A percentile compares a stretch with the other conserved stretches of the same genome.
Evolutionary conservation across 345 rosid genomes (phyloP).

Genomic region (Pistacia vera): DNA sequence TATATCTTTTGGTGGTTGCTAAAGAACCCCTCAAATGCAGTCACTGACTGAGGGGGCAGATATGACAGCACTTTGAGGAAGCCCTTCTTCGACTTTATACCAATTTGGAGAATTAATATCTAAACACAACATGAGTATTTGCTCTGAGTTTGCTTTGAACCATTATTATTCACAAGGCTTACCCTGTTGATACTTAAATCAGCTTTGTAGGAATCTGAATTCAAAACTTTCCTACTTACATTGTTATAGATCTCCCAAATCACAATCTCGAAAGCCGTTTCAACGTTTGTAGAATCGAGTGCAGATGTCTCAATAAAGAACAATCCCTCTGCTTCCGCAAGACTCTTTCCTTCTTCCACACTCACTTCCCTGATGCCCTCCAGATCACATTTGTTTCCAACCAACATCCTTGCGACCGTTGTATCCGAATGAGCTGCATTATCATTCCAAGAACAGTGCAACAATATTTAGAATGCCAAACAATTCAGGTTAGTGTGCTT

Average conservation of each 20-base stretch:
- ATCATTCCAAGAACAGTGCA: not conserved
- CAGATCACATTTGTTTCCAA: slow-evolving; percentile 51
- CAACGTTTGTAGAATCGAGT: slow-evolving; percentile 34
- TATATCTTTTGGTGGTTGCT: not conserved
- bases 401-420: not conserved
- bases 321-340: slow-evolving; percentile 37
- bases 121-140: not conserved
- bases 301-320: slow-evolving; percentile 48
- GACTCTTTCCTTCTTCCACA: slow-evolving; percentile 41
- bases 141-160: not conserved
- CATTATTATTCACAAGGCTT: not conserved
- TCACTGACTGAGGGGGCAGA: not conserved
- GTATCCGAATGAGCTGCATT: not conserved
- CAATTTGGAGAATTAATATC: not conserved
- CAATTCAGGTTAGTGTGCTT: not conserved
- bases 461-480: not conserved
- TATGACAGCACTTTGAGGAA: not conserved
- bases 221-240: not conserved
- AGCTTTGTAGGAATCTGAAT: slow-evolving; percentile 1
- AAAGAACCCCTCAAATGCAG: not conserved
- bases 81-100: no score
- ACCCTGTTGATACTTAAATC: not conserved
- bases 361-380: slow-evolving; percentile 39
- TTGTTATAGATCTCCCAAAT: not conserved
- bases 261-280: slow-evolving; percentile 26